Percentiles rank a stretch among this genome's conserved stretches.
phyloP scores from a whole-genome alignment of 2,329 filamentous ascomycete genomes.

The Aspergillus latus region DNA sequence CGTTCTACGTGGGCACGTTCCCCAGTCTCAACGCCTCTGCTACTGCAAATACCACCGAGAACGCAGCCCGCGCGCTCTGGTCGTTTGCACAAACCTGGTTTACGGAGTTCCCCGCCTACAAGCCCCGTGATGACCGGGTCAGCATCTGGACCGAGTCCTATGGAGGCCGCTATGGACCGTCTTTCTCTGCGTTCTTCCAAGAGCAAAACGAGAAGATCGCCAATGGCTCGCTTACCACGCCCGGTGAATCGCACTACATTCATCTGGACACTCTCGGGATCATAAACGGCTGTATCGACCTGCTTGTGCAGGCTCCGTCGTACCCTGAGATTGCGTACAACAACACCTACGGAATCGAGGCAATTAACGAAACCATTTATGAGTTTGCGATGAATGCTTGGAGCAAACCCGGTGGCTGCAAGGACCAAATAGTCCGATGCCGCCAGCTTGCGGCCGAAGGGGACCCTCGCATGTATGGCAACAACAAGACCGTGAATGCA shows the following conservation, averaged over 20 bases:
- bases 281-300: slow-evolving; percentile 58
- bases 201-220: slow-evolving; percentile 45
- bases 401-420: slow-evolving; percentile 51
- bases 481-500: slow-evolving; percentile 47
- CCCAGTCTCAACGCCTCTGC: slow-evolving; percentile 45
- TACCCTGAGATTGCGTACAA: slow-evolving; percentile 57
- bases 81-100: slow-evolving; percentile 63
- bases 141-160: slow-evolving; percentile 50
- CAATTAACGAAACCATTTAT: slow-evolving; percentile 51
- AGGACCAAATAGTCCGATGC: slow-evolving; percentile 55
- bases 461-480: slow-evolving; percentile 52
- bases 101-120: slow-evolving; percentile 62
- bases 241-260: slow-evolving; percentile 36
- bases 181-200: slow-evolving; percentile 42
- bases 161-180: slow-evolving; percentile 47
- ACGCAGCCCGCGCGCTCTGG: slow-evolving; percentile 58
- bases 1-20: slow-evolving; percentile 55
- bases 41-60: slow-evolving; percentile 53
- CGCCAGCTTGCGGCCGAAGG: slow-evolving; percentile 46
- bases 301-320: slow-evolving; percentile 48
- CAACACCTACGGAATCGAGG: slow-evolving; percentile 59
- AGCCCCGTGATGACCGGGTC: slow-evolving; percentile 54
- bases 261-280: slow-evolving; percentile 56
- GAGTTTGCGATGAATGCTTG: slow-evolving; percentile 48
- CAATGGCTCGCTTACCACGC: slow-evolving; percentile 28